These are phyloP conservation scores for Amniculicola lignicola DNA, from an alignment of 495 filamentous ascomycete species.

Conservation along the genomic window DNA sequence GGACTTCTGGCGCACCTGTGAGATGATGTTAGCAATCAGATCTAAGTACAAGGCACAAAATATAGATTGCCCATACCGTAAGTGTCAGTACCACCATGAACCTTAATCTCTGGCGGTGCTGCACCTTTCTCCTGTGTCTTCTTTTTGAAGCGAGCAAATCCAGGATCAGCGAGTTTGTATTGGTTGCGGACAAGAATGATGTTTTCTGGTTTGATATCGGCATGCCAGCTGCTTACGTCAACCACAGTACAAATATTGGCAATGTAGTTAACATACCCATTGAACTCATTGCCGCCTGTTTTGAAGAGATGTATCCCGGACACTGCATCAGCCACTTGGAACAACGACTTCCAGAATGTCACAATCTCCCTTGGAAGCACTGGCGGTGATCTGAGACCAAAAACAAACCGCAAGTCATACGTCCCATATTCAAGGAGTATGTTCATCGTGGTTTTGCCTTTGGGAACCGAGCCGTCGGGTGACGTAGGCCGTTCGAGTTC, in stretches of 20 bases:
- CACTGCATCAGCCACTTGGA: constrained; percentile 40
- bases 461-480: neutral
- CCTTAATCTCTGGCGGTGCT: constrained; percentile 10
- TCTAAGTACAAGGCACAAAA: neutral
- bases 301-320: constrained; percentile 38
- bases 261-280: constrained; percentile 17
- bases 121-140: constrained; percentile 16
- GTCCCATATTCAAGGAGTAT: constrained; percentile 44
- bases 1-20: neutral
- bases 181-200: constrained; percentile 40
- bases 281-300: neutral
- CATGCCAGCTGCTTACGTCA: constrained; percentile 43
- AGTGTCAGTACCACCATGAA: constrained; percentile 40
- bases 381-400: constrained; percentile 36
- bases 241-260: neutral
- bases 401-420: constrained; percentile 41
- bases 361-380: constrained; percentile 30
- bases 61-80: constrained; percentile 39
- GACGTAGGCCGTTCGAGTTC: neutral
- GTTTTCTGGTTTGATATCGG: constrained; percentile 46
- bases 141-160: constrained; percentile 42
- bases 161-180: constrained; percentile 47
- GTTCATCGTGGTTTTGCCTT: constrained; percentile 14
- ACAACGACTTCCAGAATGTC: constrained; percentile 41
- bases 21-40: neutral